These are phyloP conservation scores for Solanum infundibuliforme DNA, from an alignment of 257 asterid genomes.

Conservation along the genomic window DNA sequence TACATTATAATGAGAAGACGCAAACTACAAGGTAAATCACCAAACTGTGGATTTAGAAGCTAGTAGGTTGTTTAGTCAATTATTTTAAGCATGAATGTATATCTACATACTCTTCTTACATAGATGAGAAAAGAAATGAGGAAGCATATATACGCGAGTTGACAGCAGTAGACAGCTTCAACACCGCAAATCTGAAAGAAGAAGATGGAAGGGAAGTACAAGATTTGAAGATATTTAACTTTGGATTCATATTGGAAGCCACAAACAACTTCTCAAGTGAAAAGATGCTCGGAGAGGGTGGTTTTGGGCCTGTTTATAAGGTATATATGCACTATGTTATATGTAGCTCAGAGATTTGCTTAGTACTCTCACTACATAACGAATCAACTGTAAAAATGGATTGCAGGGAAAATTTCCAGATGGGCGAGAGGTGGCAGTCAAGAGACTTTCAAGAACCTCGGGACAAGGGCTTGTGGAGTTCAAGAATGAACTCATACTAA, in stretches of 20 bases:
- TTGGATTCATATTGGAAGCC: slow-evolving; percentile 31
- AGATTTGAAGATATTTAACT: slow-evolving; percentile 33
- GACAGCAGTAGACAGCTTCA: slow-evolving; percentile 10
- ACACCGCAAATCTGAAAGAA: neutral
- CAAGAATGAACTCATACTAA: slow-evolving; percentile 43
- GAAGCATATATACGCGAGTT: slow-evolving; percentile 6
- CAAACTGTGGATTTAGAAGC: neutral
- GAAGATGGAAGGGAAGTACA: slow-evolving; percentile 22
- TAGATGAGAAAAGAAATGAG: slow-evolving; percentile 16
- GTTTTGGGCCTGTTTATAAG: slow-evolving; percentile 43
- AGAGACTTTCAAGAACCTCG: slow-evolving; percentile 41
- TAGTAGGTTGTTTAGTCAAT: neutral
- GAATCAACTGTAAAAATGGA: neutral
- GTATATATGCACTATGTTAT: neutral
- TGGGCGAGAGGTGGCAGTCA: slow-evolving; percentile 49
- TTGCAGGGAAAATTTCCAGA: slow-evolving; percentile 35
- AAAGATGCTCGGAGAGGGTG: slow-evolving; percentile 51
- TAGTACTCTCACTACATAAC: neutral
- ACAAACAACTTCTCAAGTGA: slow-evolving; percentile 33
- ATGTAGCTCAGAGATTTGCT: neutral
- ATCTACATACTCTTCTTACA: neutral
- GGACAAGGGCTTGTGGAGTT: slow-evolving; percentile 57
- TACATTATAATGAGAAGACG: neutral
- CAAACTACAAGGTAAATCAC: slow-evolving; percentile 3
- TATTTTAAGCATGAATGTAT: neutral